phyloP scores from a whole-genome alignment of 768 basidiomycete genomes.

The Filobasidium floriforme region DNA sequence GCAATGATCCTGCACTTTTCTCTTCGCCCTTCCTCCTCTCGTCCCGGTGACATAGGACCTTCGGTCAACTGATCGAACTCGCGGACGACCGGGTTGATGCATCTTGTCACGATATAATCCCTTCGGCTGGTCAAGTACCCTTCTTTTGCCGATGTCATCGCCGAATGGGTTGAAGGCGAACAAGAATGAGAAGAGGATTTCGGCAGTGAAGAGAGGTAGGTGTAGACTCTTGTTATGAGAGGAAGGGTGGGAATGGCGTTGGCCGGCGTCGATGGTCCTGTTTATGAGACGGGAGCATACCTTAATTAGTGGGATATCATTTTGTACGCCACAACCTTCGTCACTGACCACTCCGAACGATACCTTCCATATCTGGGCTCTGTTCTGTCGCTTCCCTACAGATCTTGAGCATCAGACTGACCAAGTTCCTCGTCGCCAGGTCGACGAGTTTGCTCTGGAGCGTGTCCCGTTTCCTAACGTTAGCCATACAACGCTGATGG shows the following conservation, averaged over 20 bases:
- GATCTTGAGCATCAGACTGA: slow-evolving; percentile 33
- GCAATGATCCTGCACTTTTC: slow-evolving; percentile 32
- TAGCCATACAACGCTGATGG: neutral
- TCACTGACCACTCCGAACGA: slow-evolving; percentile 30
- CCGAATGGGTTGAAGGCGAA: slow-evolving; percentile 20
- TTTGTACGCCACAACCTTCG: neutral
- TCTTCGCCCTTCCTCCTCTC: slow-evolving; percentile 25
- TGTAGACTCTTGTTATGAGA: slow-evolving; percentile 5
- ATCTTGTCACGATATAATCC: slow-evolving; percentile 29
- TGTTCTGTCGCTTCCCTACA: slow-evolving; percentile 31
- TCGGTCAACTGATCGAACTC: slow-evolving; percentile 37
- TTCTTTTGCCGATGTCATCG: slow-evolving; percentile 17
- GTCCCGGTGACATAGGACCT: slow-evolving; percentile 33
- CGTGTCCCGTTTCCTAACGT: neutral
- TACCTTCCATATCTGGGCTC: slow-evolving; percentile 27
- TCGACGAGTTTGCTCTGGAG: slow-evolving; percentile 36
- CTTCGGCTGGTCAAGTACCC: slow-evolving; percentile 27
- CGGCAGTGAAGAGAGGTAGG: slow-evolving; percentile 17
- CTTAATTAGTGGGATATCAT: neutral
- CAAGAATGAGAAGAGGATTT: slow-evolving; percentile 27
- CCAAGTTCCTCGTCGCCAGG: slow-evolving; percentile 36
- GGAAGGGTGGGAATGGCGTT: slow-evolving; percentile 33
- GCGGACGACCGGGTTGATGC: slow-evolving; percentile 26
- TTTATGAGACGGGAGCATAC: neutral
- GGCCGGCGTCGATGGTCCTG: slow-evolving; percentile 36